Evolutionary conservation across 768 basidiomycete species (phyloP).

Genomic region (Lactifluus hygrophoroides): DNA sequence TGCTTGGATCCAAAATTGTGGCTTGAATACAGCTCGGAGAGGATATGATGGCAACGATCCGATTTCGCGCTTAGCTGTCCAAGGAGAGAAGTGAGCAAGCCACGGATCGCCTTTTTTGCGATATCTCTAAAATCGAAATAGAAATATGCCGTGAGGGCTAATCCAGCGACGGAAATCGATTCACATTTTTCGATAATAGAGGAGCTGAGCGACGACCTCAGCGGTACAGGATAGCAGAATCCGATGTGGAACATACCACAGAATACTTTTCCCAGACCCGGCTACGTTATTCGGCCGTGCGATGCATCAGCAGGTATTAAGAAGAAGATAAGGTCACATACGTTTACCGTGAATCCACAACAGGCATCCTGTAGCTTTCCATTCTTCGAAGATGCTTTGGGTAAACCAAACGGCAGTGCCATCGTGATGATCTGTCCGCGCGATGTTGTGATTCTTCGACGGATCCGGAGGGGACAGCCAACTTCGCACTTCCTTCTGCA

Average conservation of each 20-base stretch:
- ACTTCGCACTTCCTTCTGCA: neutral
- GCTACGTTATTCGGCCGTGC: neutral
- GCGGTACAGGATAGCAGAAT: neutral
- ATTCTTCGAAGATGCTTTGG: neutral
- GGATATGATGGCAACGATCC: neutral
- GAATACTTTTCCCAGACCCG: neutral
- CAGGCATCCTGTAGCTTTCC: neutral
- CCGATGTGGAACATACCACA: neutral
- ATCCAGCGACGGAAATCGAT: neutral
- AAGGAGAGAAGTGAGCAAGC: neutral
- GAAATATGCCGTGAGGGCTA: neutral
- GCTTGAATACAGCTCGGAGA: neutral
- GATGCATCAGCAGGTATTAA: neutral
- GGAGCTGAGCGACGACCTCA: neutral
- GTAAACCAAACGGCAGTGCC: neutral
- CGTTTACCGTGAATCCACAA: neutral
- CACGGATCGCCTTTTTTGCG: neutral
- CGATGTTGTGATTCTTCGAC: neutral
- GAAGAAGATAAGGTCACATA: neutral
- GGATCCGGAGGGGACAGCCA: neutral
- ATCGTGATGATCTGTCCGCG: neutral
- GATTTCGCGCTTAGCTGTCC: neutral
- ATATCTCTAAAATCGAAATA: neutral
- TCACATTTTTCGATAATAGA: neutral
- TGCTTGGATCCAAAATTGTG: neutral